Evolutionary conservation across 2,329 filamentous ascomycete genomes (phyloP).

Genomic region (Penicillium fuscoglaucum): DNA sequence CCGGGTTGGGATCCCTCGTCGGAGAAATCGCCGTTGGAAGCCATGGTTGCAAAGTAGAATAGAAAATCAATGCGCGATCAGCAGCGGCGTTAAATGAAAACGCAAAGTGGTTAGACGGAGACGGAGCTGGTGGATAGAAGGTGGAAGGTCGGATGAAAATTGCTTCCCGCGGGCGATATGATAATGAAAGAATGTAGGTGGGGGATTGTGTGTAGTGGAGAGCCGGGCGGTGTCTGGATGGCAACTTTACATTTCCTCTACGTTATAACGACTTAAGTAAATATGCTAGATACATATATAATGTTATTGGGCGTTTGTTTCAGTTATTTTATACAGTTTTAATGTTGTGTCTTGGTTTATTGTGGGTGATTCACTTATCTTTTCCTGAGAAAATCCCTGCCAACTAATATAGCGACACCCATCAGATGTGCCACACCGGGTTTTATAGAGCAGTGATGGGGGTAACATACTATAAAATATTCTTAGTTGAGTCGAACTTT

Average conservation of each 20-base stretch:
- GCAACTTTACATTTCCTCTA: slow-evolving; percentile 10
- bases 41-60: slow-evolving; percentile 48
- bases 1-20: slow-evolving; percentile 57
- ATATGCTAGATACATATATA: not conserved
- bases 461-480: not conserved
- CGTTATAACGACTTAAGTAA: not conserved
- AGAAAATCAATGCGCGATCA: slow-evolving; percentile 22
- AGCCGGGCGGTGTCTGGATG: slow-evolving; percentile 34
- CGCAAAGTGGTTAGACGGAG: slow-evolving; percentile 16
- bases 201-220: slow-evolving; percentile 42
- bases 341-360: not conserved
- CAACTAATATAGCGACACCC: not conserved
- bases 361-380: slow-evolving; percentile 2
- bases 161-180: slow-evolving; percentile 39
- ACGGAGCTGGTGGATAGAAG: slow-evolving; percentile 5
- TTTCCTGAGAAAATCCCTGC: not conserved
- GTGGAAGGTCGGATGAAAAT: slow-evolving; percentile 37
- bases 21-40: slow-evolving; percentile 57
- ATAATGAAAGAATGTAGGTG: slow-evolving; percentile 36
- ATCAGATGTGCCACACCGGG: not conserved
- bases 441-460: not conserved
- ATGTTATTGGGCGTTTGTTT: not conserved
- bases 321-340: not conserved
- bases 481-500: not conserved
- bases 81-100: slow-evolving; percentile 16